Conservation (phyloP, 176 grass and related monocot genomes). For the Musa schizocarpa region DNA sequence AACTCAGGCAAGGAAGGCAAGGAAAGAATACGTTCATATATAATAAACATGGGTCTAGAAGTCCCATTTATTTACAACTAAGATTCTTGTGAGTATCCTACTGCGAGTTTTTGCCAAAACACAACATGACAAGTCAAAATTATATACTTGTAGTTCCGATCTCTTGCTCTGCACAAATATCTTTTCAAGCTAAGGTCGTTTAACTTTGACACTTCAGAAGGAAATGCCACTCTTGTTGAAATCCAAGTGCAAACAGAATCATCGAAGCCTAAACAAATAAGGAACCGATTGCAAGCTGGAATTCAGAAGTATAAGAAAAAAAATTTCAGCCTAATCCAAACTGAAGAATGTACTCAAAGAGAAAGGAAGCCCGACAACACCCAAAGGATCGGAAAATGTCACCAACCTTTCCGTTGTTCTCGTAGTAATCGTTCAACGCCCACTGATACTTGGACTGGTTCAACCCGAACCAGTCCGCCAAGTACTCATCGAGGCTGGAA, state of each 20-base stretch:
- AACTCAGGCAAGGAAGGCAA: background rate
- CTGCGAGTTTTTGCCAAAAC: too few species aligned
- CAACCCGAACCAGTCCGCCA: constrained; percentile 77
- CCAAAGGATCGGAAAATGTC: background rate
- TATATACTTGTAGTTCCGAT: too few species aligned
- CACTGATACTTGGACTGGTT: constrained; percentile 80
- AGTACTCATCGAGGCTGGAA: constrained; percentile 62
- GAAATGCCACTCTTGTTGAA: background rate
- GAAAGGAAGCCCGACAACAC: background rate
- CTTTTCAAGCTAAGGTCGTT: background rate
- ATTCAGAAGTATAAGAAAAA: too few species aligned
- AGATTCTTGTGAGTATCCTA: too few species aligned
- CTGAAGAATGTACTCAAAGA: background rate
- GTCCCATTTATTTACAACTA: background rate
- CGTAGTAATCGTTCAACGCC: constrained; percentile 64
- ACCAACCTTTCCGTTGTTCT: constrained; percentile 47
- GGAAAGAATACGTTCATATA: background rate
- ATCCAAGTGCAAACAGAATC: background rate
- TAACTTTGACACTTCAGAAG: background rate
- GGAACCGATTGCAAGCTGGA: background rate
- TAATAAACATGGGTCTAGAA: background rate
- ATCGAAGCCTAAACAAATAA: background rate
- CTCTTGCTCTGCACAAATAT: too few species aligned
- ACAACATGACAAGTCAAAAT: too few species aligned
- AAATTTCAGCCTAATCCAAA: background rate